Evolutionary conservation across 306 rosid species (phyloP), one percentile per base, ranked within the genome.

Genomic region (Benincasa hispida): DNA sequence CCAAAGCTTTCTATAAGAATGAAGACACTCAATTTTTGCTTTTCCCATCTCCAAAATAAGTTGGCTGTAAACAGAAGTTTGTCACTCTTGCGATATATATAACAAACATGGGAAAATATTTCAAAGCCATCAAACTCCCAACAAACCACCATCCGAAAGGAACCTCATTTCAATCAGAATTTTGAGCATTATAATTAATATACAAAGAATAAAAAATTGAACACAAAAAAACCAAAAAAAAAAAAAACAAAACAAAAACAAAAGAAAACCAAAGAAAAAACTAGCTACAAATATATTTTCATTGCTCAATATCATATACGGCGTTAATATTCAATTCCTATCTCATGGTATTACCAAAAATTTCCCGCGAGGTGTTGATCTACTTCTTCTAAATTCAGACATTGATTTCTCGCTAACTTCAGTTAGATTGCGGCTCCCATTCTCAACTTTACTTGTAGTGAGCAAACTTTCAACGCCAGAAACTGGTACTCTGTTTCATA

Each of bases 301-400:
- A 27, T 18, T 22, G 55, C 22, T 68, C 32, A n/a, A n/a, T n/a
- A n/a, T n/a, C n/a, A 39, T 66, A 19, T 37, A 66, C 27, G 70
- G 48, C 37, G 18, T 67, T n/a, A 74, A 18, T 18, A 8, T 21
- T n/a, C n/a, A n/a, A n/a, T n/a, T 24, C 72, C 21, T 79, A 81
- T 83, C 82, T 86, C 87, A 91, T 54, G 92, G 81, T 50, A 79
- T 67, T 65, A 82, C 83, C 76, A 86, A 87, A 84, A 87, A 84
- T 78, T 93, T 87, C 37, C 98, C 93, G 10, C 96, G 97, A 42
- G 98, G 97, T 12, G 97, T 87, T 1, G 98, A 91, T 45, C 87
- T 88, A 80, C 97, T 93, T 81, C 98, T 91, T 66, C 88, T 87
- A 37, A 79, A 72, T 25, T 91, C 97, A 11, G 88, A 74, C 86